Evolutionary conservation across 192 early-diverging fungal genomes (phyloP).

Genomic region (Coemansia sp.): DNA sequence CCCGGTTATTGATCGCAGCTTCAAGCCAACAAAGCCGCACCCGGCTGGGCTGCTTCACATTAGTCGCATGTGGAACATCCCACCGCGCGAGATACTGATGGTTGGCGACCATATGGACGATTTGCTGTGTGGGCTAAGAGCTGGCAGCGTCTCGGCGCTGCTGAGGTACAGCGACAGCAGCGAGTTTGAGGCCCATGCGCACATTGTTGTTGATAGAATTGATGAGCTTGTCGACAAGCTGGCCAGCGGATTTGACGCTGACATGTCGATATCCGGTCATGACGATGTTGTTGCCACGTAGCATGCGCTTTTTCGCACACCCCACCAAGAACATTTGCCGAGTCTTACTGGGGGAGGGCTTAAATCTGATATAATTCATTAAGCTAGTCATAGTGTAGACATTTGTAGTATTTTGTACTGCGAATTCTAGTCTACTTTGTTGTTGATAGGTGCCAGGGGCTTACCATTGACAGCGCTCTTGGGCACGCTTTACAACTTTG

Average conservation of each 20-base stretch:
- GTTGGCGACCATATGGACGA: constrained; percentile 56
- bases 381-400: too few species aligned
- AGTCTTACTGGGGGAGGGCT: too few species aligned
- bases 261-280: constrained; percentile 19
- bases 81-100: constrained; percentile 51
- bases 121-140: constrained; percentile 47
- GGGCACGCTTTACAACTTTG: too few species aligned
- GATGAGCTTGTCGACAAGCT: constrained; percentile 27
- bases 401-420: too few species aligned
- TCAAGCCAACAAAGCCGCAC: constrained; percentile 49
- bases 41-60: constrained; percentile 45
- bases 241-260: constrained; percentile 27
- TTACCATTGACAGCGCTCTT: too few species aligned
- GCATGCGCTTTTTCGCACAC: not conserved
- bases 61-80: constrained; percentile 41
- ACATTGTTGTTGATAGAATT: constrained; percentile 44
- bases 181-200: constrained; percentile 31
- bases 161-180: constrained; percentile 38
- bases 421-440: too few species aligned
- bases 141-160: constrained; percentile 46
- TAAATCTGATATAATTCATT: too few species aligned
- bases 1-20: constrained; percentile 50
- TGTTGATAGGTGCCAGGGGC: too few species aligned
- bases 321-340: too few species aligned
- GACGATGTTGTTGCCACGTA: constrained; percentile 1